Evolutionary conservation across 306 rosid species (phyloP), one percentile per base, ranked within the genome.

Genomic region (Vigna radiata): DNA sequence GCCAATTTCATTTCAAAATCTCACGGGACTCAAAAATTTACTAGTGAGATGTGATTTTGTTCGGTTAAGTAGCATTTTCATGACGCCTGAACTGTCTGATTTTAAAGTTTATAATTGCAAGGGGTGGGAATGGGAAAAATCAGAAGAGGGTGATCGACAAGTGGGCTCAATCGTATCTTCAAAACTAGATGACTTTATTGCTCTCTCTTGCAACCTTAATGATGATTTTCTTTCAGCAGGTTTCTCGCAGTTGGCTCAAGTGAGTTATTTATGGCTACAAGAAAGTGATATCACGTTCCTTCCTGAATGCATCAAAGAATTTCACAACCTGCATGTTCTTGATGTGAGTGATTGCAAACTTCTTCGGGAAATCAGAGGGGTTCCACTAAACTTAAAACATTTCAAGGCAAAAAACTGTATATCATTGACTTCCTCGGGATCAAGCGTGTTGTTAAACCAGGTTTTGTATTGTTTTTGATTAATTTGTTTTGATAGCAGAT

Each of bases 341-440:
- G 0, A 2, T 0, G 7, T 82, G 55, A 7, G 9, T 39, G 2
- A 1, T 6, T 83, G 86, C 55, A 0, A 4, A 1, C 2, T 0
- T 41, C 76, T 83, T n/a, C 8, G 0, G 18, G 76, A 83, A 65
- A 72, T 77, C 65, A 44, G 56, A 46, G 79, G 47, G 12, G 7
- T 82, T 71, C 85, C 79, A 0, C 70, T 75, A 44, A 29, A 16
- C 6, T n/a, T 72, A 2, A 0, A 37, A 2, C 0, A 0, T 7
- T 27, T 82, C 15, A 2, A 0, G 1, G 82, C 76, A 36, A 5
- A 0, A 5, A 1, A 14, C 17, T 82, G 82, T 27, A 6, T 0
- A 19, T 72, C 61, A 0, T 77, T 72, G 60, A 58, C 6, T 49
- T 33, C 59, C 12, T 65, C 68, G 0, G 14, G 68, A 9, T 47